Conservation (phyloP, 2,329 filamentous ascomycete genomes). For the Trichoderma endophyticum region DNA sequence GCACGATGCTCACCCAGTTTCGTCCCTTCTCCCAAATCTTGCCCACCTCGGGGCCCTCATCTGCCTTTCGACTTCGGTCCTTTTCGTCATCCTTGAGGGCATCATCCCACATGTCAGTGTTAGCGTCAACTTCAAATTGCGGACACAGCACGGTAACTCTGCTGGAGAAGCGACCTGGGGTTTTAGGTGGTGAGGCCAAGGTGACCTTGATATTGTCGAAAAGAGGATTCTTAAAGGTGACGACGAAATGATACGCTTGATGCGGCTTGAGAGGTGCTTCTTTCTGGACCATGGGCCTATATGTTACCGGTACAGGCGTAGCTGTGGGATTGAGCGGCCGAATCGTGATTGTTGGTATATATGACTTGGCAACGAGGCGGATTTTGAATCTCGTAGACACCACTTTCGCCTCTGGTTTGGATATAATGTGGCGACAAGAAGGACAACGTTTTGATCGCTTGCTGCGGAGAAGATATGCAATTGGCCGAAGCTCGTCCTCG, state of each 20-base stretch:
- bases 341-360: conserved; percentile 80
- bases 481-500: conserved; percentile 71
- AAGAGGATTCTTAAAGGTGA: conserved; percentile 90
- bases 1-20: conserved; percentile 91
- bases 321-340: conserved; percentile 53
- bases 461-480: conserved; percentile 79
- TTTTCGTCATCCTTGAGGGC: conserved; percentile 61
- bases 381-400: conserved; percentile 89
- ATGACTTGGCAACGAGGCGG: conserved; percentile 79
- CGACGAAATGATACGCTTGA: conserved; percentile 70
- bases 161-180: conserved; percentile 71
- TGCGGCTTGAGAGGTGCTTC: conserved; percentile 51
- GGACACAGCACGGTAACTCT: conserved; percentile 91
- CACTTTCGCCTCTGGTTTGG: conserved; percentile 89
- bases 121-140: conserved; percentile 89
- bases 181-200: conserved; percentile 76
- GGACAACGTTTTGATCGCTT: conserved; percentile 94
- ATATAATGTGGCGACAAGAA: conserved; percentile 88
- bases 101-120: conserved; percentile 85
- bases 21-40: conserved; percentile 95
- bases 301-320: conserved; percentile 34
- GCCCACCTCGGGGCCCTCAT: conserved; percentile 70
- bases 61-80: conserved; percentile 40
- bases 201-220: conserved; percentile 88
- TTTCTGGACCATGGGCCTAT: conserved; percentile 30